phyloP scores from a whole-genome alignment of 129 eudicot genomes.

The Tagetes patula region DNA sequence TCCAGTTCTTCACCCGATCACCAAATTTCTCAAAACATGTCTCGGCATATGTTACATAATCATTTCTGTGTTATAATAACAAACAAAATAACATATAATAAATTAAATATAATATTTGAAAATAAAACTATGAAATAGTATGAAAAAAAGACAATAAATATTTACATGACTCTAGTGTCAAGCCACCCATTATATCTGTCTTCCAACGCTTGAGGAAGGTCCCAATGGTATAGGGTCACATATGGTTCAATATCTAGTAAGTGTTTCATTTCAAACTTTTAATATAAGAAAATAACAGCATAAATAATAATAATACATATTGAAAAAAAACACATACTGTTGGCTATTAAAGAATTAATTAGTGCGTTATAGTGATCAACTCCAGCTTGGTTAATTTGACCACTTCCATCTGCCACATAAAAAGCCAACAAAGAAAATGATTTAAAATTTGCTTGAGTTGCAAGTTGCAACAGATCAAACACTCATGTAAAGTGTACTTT shows the following conservation, averaged over 20 bases:
- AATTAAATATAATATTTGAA: neutral
- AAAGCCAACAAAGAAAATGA: neutral
- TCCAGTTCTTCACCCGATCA: conserved; percentile 92
- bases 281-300: too few species aligned
- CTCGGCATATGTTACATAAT: conserved; percentile 74
- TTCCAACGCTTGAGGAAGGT: conserved; percentile 76
- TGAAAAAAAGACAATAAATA: conserved; percentile 12
- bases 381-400: conserved; percentile 80
- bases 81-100: neutral
- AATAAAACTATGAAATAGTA: neutral
- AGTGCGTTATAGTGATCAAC: conserved; percentile 76
- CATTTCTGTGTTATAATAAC: conserved; percentile 44
- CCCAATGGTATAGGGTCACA: conserved; percentile 92
- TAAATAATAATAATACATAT: too few species aligned
- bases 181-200: conserved; percentile 87
- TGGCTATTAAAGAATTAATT: conserved; percentile 71
- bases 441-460: too few species aligned
- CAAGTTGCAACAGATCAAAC: too few species aligned
- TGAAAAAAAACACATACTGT: conserved; percentile 41
- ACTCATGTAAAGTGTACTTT: too few species aligned
- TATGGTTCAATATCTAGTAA: conserved; percentile 57
- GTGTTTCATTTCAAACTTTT: too few species aligned
- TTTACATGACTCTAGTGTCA: conserved; percentile 63
- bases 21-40: conserved; percentile 82
- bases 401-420: conserved; percentile 72